Evolutionary conservation across 352 stramenopile species (phyloP).

Genomic region (Phytophthora rubi): DNA sequence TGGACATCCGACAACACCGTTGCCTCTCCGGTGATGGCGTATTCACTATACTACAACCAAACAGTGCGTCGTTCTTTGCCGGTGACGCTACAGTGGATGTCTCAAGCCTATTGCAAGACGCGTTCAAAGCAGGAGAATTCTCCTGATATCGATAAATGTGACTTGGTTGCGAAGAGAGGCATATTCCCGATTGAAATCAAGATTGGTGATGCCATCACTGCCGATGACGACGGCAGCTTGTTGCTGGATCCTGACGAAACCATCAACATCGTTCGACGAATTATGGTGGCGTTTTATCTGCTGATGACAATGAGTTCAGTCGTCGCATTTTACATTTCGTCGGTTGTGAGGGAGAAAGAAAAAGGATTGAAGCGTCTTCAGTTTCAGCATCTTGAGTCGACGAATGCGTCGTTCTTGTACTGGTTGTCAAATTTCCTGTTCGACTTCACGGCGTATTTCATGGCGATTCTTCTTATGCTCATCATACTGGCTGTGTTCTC

Average conservation of each 20-base stretch:
- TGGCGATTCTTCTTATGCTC: constrained; percentile 41
- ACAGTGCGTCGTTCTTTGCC: constrained; percentile 66
- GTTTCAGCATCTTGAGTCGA: constrained; percentile 68
- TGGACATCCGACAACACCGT: constrained; percentile 24
- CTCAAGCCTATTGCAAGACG: constrained; percentile 62
- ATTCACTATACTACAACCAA: constrained; percentile 75
- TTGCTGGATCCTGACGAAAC: constrained; percentile 42
- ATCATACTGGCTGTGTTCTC: constrained; percentile 49
- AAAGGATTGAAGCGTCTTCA: constrained; percentile 76
- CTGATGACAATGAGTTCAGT: constrained; percentile 71
- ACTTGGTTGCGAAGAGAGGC: constrained; percentile 58
- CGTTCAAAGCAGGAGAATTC: constrained; percentile 28
- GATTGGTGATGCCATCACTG: constrained; percentile 25
- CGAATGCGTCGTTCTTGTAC: constrained; percentile 59
- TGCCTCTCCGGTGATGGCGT: constrained; percentile 32
- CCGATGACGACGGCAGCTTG: constrained; percentile 26
- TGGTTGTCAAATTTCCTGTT: constrained; percentile 77
- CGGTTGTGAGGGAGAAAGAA: constrained; percentile 75
- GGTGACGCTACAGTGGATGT: constrained; percentile 64
- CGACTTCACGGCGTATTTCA: constrained; percentile 57
- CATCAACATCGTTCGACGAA: constrained; percentile 72
- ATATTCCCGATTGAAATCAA: constrained; percentile 46
- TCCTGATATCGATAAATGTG: constrained; percentile 37
- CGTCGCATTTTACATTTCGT: constrained; percentile 66
- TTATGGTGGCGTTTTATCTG: constrained; percentile 91